Evolutionary conservation across 179 eudicot genomes (phyloP).

Genomic region (Spergularia azorica): DNA sequence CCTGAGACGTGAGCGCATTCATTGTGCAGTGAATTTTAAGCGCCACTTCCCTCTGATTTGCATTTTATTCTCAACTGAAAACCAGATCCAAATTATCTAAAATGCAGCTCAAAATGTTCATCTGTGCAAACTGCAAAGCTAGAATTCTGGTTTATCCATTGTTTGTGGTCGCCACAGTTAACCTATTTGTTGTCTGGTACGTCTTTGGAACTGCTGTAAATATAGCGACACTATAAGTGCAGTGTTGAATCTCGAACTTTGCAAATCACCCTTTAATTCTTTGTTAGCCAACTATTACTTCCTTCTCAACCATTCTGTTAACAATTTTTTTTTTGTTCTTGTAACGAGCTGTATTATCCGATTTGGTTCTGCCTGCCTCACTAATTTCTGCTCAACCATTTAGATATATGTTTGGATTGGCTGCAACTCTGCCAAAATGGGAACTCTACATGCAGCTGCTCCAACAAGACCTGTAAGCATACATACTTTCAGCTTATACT

Average conservation of each 20-base stretch:
- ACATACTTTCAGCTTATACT: not conserved
- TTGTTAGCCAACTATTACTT: too few relatives aligned
- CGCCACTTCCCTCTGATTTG: not conserved
- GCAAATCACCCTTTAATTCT: not conserved
- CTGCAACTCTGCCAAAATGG: conserved; percentile 66
- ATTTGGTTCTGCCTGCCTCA: not conserved
- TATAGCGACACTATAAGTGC: not conserved
- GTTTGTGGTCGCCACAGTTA: not conserved
- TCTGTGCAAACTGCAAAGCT: too few relatives aligned
- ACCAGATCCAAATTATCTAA: too few relatives aligned
- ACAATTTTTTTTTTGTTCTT: too few relatives aligned
- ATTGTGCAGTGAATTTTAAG: not conserved
- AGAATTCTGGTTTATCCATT: too few relatives aligned
- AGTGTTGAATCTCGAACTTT: not conserved
- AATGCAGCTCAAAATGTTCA: too few relatives aligned
- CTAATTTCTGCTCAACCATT: not conserved
- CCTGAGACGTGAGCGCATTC: not conserved
- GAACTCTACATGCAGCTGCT: conserved; percentile 73
- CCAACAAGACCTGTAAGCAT: conserved; percentile 69
- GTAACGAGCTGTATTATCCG: not conserved
- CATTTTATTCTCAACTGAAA: not conserved
- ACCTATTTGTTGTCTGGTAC: not conserved
- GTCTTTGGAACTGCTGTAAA: not conserved
- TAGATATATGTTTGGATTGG: conserved; percentile 90
- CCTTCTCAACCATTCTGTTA: too few relatives aligned